A percentile compares a stretch with the other conserved stretches of the same genome.
Conservation (phyloP, 306 rosid genomes). For the Morella rubra region DNA sequence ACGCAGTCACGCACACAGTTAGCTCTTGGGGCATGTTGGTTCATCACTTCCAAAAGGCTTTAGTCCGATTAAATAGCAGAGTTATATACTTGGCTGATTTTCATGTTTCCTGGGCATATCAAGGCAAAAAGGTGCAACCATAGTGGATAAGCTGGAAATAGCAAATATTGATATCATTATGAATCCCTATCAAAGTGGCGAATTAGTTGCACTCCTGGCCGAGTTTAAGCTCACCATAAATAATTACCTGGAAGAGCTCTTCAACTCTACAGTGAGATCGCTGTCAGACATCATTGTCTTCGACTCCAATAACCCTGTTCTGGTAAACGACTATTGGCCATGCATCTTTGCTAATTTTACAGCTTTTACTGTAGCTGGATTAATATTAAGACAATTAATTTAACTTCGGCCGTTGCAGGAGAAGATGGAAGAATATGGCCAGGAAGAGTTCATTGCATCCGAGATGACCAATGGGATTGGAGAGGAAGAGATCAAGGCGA, state of each 20-base stretch:
- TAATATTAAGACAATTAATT: not conserved
- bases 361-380: no score
- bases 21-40: not conserved
- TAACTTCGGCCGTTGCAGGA: conserved; percentile 35
- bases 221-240: conserved; percentile 56
- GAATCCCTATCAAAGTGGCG: conserved; percentile 39
- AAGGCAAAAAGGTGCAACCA: conserved; percentile 62
- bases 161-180: conserved; percentile 34
- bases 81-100: no score
- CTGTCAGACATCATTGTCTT: conserved; percentile 54
- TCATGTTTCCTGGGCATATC: not conserved
- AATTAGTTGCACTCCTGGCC: conserved; percentile 21
- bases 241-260: conserved; percentile 42
- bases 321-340: conserved; percentile 30
- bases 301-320: conserved; percentile 43
- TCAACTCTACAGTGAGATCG: conserved; percentile 49
- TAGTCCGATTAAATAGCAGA: not conserved
- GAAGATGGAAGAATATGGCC: conserved; percentile 49
- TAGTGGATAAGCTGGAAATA: conserved; percentile 64
- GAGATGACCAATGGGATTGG: conserved; percentile 53
- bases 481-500: conserved; percentile 28
- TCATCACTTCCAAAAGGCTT: not conserved
- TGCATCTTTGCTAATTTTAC: no score
- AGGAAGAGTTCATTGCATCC: conserved; percentile 40
- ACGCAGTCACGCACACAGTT: not conserved